Evolutionary conservation across 2,329 filamentous ascomycete species (phyloP), one percentile per base, ranked within the genome.

Genomic region (Curvularia lunata): DNA sequence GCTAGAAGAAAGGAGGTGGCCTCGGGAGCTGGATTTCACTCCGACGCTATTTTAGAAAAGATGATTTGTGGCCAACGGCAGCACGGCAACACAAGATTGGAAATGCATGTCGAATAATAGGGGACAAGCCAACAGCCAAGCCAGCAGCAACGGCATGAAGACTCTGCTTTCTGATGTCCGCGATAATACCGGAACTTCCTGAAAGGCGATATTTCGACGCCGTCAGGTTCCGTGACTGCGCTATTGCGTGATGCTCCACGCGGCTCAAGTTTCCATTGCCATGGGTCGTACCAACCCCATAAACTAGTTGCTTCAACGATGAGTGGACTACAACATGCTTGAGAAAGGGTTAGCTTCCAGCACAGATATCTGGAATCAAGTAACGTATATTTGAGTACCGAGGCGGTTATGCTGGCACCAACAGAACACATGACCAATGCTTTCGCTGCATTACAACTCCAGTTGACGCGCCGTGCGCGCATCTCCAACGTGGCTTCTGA

Each of bases 351-450:
- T 40, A 21, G 19, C 25, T n/a, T 40, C 34, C 23, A 13, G 13
- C 21, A 37, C 30, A 25, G 40, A 56, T 27, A 27, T 27, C 43
- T 40, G 9, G n/a, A 27, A 49, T 38, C 5, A 5, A 19, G n/a
- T 9, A 38, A 6, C 23, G 10, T 16, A 5, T 13, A 19, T 27
- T 19, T 8, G 23, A 28, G 23, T 21, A 19, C 16, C 8, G 21
- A 28, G 12, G 23, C 48, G 51, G 42, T 42, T n/a, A 4, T 41
- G 34, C 34, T 19, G 47, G 54, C 41, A 25, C 45, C 28, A 27
- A 30, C 30, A 32, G 54, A 56, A 56, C 54, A 27, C 32, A 40
- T 56, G 54, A 56, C 30, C 54, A 52, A 41, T 56, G 54, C 54
- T 40, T 12, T 18, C 42, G 27, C 48, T 47, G 34, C 34, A 41